Percentiles rank a stretch among this genome's conserved stretches.
Evolutionary conservation across 2,329 filamentous ascomycete genomes (phyloP).

Genomic region (Westerdykella ornata): DNA sequence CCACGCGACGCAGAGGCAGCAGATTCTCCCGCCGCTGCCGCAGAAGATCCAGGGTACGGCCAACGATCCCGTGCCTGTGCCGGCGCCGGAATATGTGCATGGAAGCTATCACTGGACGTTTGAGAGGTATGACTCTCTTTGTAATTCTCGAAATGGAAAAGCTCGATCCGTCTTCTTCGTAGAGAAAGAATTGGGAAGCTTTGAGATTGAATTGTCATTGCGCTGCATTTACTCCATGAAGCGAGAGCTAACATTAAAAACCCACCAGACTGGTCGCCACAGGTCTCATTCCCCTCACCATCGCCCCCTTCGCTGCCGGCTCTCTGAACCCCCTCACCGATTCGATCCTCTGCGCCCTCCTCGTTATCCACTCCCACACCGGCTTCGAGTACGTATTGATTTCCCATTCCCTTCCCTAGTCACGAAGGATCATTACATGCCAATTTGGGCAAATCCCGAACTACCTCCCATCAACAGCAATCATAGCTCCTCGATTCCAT

Average conservation of each 20-base stretch:
- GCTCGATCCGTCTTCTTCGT: neutral
- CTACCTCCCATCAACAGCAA: no score
- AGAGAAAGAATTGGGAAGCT: no score
- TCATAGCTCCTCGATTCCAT: neutral
- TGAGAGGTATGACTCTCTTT: slow-evolving; percentile 55
- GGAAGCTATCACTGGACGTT: slow-evolving; percentile 99
- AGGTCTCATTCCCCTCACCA: slow-evolving; percentile 75
- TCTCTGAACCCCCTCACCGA: slow-evolving; percentile 85
- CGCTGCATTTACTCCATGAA: neutral
- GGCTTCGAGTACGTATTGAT: slow-evolving; percentile 66
- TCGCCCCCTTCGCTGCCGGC: slow-evolving; percentile 87
- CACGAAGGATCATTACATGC: no score
- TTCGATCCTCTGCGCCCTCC: slow-evolving; percentile 70
- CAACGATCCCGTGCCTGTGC: slow-evolving; percentile 78
- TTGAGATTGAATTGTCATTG: neutral
- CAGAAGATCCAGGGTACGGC: slow-evolving; percentile 77
- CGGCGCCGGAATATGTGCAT: slow-evolving; percentile 65
- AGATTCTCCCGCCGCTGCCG: slow-evolving; percentile 74
- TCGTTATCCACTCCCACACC: slow-evolving; percentile 91
- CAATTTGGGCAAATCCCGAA: no score
- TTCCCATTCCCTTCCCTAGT: neutral
- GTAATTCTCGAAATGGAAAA: slow-evolving; percentile 1
- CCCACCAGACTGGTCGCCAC: slow-evolving; percentile 64
- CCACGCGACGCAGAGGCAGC: slow-evolving; percentile 71
- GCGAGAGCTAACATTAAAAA: neutral